Evolutionary conservation across 2,329 filamentous ascomycete species (phyloP).

Genomic region (Rosellinia necatrix): DNA sequence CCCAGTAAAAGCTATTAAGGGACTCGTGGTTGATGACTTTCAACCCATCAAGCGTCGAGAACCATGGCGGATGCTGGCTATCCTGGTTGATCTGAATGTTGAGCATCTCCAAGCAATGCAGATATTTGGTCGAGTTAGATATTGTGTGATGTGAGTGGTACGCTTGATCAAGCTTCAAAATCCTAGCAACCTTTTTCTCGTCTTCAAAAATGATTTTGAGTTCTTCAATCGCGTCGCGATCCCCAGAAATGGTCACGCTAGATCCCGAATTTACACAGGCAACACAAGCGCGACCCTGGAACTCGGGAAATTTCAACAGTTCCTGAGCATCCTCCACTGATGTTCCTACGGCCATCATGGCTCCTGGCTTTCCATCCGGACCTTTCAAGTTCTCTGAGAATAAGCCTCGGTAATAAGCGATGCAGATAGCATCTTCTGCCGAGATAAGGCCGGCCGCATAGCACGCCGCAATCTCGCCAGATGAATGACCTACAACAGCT

Average conservation of each 20-base stretch:
- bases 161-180: neutral
- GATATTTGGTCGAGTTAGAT: slow-evolving; percentile 12
- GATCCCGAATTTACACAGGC: slow-evolving; percentile 43
- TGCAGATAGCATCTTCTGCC: slow-evolving; percentile 2
- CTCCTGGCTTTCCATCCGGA: slow-evolving; percentile 36
- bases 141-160: slow-evolving; percentile 22
- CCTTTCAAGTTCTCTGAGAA: slow-evolving; percentile 30
- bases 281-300: slow-evolving; percentile 39
- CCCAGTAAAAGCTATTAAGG: slow-evolving; percentile 40
- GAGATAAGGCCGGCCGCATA: slow-evolving; percentile 12
- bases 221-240: slow-evolving; percentile 38
- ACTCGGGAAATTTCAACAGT: slow-evolving; percentile 27
- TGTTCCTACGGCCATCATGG: slow-evolving; percentile 54
- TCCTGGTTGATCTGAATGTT: slow-evolving; percentile 19
- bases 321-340: slow-evolving; percentile 42
- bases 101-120: no score
- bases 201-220: slow-evolving; percentile 26
- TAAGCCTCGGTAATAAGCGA: slow-evolving; percentile 51
- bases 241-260: slow-evolving; percentile 45
- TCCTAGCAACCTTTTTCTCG: neutral
- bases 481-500: slow-evolving; percentile 18
- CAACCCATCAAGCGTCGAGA: slow-evolving; percentile 6
- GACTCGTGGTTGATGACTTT: slow-evolving; percentile 3
- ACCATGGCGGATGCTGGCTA: neutral
- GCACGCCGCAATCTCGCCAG: slow-evolving; percentile 19